These are phyloP conservation scores for Podaxis pistillaris DNA, from an alignment of 768 basidiomycete genomes.

Conservation along the genomic window DNA sequence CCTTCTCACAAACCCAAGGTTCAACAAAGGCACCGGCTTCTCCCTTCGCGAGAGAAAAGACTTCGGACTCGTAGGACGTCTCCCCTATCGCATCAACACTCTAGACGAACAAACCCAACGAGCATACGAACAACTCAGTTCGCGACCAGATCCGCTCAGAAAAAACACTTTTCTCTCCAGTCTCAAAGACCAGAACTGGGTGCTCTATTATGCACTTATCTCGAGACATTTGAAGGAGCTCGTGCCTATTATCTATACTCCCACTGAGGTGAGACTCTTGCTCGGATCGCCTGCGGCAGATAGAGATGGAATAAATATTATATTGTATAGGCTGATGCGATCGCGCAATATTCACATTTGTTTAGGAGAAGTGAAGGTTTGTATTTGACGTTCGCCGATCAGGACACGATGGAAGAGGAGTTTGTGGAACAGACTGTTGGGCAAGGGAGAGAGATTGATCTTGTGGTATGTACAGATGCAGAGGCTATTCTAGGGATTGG, in stretches of 20 bases:
- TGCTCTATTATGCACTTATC: slow-evolving; percentile 73
- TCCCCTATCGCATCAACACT: slow-evolving; percentile 53
- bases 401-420: slow-evolving; percentile 72
- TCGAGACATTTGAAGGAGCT: slow-evolving; percentile 58
- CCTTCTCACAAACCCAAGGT: slow-evolving; percentile 63
- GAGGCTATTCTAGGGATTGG: slow-evolving; percentile 81
- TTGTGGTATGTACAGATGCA: slow-evolving; percentile 82
- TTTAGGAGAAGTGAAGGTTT: slow-evolving; percentile 79
- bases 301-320: neutral
- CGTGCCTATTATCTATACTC: slow-evolving; percentile 77
- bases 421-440: slow-evolving; percentile 61
- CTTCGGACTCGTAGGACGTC: slow-evolving; percentile 58
- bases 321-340: slow-evolving; percentile 64
- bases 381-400: slow-evolving; percentile 60
- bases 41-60: slow-evolving; percentile 60
- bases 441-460: slow-evolving; percentile 59
- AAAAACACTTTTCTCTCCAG: slow-evolving; percentile 81
- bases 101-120: slow-evolving; percentile 76
- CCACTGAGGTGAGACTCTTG: slow-evolving; percentile 58
- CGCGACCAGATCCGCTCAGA: slow-evolving; percentile 32
- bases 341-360: slow-evolving; percentile 79
- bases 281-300: neutral
- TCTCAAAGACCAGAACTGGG: slow-evolving; percentile 78
- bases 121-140: slow-evolving; percentile 63
- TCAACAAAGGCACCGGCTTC: slow-evolving; percentile 84